These are phyloP conservation scores for Xylariaceae sp. DNA, from an alignment of 2,329 filamentous ascomycete genomes.

Conservation along the genomic window DNA sequence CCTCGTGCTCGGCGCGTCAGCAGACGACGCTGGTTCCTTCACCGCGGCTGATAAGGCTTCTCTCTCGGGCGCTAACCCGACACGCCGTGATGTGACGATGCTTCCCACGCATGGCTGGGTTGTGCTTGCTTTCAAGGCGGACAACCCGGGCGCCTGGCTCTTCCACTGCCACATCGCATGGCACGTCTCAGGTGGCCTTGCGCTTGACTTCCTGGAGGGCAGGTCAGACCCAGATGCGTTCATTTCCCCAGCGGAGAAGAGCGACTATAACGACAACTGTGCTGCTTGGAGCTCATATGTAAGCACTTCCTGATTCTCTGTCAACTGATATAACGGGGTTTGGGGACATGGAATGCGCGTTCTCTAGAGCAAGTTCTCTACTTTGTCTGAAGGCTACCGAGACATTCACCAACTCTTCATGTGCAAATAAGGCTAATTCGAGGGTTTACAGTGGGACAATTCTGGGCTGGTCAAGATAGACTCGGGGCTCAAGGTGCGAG, in stretches of 20 bases:
- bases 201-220: neutral
- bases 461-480: neutral
- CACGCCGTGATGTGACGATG: neutral
- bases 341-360: too few relatives aligned
- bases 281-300: neutral
- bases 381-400: too few relatives aligned
- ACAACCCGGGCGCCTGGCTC: neutral
- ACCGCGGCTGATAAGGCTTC: neutral
- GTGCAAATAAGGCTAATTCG: too few relatives aligned
- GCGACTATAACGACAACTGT: neutral
- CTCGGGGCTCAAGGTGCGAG: neutral
- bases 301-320: too few relatives aligned
- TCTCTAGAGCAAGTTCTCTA: too few relatives aligned
- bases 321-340: too few relatives aligned
- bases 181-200: neutral
- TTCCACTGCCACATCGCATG: neutral
- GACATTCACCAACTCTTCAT: too few relatives aligned
- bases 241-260: neutral
- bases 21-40: neutral
- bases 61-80: neutral
- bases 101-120: neutral
- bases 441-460: neutral
- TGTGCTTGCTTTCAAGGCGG: neutral
- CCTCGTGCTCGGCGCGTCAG: neutral
- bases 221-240: neutral